phyloP scores from a whole-genome alignment of 176 grass and related monocot species.

The Urochloa ruziziensis region DNA sequence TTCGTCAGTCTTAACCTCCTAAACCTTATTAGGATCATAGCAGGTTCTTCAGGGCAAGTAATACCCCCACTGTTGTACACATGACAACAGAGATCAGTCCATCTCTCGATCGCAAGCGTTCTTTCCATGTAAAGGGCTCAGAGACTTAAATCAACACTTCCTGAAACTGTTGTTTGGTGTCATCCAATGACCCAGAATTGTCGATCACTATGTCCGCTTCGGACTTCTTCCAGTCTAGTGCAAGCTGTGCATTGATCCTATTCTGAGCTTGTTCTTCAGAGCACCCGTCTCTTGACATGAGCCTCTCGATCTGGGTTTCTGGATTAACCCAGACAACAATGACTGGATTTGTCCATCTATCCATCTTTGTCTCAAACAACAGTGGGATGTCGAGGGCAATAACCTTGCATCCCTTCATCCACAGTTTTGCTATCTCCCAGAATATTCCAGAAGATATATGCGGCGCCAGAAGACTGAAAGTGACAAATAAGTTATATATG shows the following conservation, averaged over 20 bases:
- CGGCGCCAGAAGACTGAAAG: slow-evolving; percentile 73
- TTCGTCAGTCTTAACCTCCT: background rate
- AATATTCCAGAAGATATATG: slow-evolving; percentile 77
- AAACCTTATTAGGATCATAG: slow-evolving; percentile 23
- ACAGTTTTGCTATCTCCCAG: slow-evolving; percentile 79
- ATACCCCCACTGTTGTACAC: slow-evolving; percentile 45
- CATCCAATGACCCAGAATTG: slow-evolving; percentile 68
- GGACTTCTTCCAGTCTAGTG: slow-evolving; percentile 61
- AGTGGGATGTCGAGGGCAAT: slow-evolving; percentile 81
- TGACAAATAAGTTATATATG: background rate
- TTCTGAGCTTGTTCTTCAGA: slow-evolving; percentile 65
- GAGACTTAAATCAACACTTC: slow-evolving; percentile 48
- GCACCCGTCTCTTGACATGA: slow-evolving; percentile 76
- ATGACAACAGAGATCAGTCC: slow-evolving; percentile 58
- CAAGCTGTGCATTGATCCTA: slow-evolving; percentile 70
- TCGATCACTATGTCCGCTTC: slow-evolving; percentile 79
- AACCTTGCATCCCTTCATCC: slow-evolving; percentile 69
- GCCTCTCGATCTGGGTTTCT: slow-evolving; percentile 61
- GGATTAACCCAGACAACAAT: slow-evolving; percentile 88
- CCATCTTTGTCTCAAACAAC: slow-evolving; percentile 87
- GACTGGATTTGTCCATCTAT: slow-evolving; percentile 62
- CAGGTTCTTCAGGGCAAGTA: slow-evolving; percentile 66
- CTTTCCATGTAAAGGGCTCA: slow-evolving; percentile 69
- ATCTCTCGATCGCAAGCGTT: slow-evolving; percentile 58
- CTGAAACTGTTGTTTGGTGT: slow-evolving; percentile 62